A percentile compares a stretch with the other conserved stretches of the same genome.
Conservation (phyloP, 2,329 filamentous ascomycete species). For the Botryotinia convoluta region DNA sequence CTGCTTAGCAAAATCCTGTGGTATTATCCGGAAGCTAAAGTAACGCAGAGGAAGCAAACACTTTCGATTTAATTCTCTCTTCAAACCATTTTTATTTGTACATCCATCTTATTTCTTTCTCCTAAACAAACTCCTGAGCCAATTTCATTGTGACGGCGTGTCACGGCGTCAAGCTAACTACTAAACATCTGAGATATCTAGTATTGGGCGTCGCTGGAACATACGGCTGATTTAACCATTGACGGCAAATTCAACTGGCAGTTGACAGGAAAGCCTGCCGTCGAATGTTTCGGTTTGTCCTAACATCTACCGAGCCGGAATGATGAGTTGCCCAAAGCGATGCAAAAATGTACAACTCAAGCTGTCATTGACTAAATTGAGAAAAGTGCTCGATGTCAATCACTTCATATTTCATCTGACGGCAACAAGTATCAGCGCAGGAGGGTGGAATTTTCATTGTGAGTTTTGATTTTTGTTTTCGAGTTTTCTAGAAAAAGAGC, state of each 20-base stretch:
- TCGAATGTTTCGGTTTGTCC: neutral
- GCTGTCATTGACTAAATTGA: neutral
- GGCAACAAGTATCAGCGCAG: neutral
- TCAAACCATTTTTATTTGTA: neutral
- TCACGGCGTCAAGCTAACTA: neutral
- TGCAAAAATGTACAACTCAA: neutral
- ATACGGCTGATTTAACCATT: neutral
- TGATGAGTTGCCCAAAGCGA: neutral
- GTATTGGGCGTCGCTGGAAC: neutral
- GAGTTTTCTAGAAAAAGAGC: neutral
- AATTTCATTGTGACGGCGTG: neutral
- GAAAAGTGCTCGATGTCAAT: neutral
- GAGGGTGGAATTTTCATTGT: neutral
- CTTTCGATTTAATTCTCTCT: neutral
- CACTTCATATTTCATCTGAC: neutral
- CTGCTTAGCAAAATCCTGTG: neutral
- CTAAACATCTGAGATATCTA: neutral
- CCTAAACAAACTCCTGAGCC: neutral
- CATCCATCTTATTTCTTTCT: neutral
- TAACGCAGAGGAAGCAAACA: neutral
- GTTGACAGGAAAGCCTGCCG: neutral
- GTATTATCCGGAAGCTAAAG: neutral
- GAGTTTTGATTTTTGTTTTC: neutral
- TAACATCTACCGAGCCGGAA: neutral
- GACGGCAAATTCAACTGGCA: neutral